Percentiles rank a stretch among this genome's conserved stretches.
phyloP scores from a whole-genome alignment of 2,329 filamentous ascomycete genomes.

The Botrytis cinerea region DNA sequence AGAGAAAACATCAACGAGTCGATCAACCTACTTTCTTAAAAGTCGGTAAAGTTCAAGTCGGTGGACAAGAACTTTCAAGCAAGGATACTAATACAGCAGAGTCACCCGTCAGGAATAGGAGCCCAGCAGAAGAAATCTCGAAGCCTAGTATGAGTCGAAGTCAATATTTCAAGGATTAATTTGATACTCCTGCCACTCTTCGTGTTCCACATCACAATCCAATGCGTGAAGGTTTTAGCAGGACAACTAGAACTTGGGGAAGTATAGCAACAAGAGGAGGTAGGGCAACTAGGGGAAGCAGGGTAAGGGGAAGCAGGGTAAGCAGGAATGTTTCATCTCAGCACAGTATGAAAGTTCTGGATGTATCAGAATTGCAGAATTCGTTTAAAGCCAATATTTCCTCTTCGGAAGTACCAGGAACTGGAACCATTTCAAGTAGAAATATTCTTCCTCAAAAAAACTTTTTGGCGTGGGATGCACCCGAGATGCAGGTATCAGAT shows the following conservation, averaged over 20 bases:
- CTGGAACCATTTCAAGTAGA: too few relatives aligned
- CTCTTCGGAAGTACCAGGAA: too few relatives aligned
- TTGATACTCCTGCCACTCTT: not conserved
- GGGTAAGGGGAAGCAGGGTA: not conserved
- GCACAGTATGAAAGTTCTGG: not conserved
- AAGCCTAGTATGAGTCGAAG: not conserved
- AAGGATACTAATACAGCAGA: not conserved
- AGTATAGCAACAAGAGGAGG: not conserved
- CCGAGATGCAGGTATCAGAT: too few relatives aligned
- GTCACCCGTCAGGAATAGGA: not conserved
- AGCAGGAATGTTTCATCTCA: not conserved
- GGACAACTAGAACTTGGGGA: not conserved
- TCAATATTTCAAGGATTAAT: not conserved
- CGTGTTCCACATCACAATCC: not conserved
- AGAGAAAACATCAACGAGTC: not conserved
- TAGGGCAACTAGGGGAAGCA: not conserved
- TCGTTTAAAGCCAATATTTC: not conserved
- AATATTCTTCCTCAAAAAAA: too few relatives aligned
- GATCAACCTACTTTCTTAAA: not conserved
- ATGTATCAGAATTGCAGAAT: not conserved
- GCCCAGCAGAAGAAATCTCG: not conserved
- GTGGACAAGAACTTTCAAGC: not conserved
- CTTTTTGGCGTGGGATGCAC: too few relatives aligned
- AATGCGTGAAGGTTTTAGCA: not conserved
- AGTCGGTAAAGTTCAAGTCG: rapidly evolving